These are phyloP conservation scores for Colletotrichum liaoningense DNA, from an alignment of 2,329 filamentous ascomycete genomes.

Conservation along the genomic window DNA sequence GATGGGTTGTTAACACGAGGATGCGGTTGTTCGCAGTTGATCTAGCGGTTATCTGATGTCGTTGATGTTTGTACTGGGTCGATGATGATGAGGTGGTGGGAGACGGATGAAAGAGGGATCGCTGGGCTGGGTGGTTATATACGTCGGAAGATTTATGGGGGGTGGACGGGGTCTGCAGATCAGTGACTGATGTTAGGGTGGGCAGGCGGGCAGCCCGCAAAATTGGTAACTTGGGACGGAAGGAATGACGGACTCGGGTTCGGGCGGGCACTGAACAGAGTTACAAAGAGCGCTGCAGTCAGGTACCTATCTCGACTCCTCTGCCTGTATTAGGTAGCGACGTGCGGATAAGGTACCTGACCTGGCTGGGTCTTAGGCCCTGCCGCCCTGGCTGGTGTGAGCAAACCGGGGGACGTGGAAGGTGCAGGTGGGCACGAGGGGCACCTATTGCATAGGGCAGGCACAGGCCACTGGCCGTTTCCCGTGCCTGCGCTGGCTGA, in stretches of 20 bases:
- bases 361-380: too few relatives aligned
- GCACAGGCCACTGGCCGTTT: background rate
- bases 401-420: background rate
- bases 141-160: constrained; percentile 36
- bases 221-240: constrained; percentile 20
- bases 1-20: background rate
- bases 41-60: background rate
- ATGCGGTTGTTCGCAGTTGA: background rate
- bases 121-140: constrained; percentile 27
- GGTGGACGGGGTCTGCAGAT: constrained; percentile 30
- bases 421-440: background rate
- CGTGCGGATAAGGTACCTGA: too few relatives aligned
- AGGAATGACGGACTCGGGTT: constrained; percentile 34
- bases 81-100: constrained; percentile 34
- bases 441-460: background rate
- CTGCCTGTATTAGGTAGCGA: constrained; percentile 15
- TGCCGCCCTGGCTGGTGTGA: background rate
- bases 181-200: constrained; percentile 24
- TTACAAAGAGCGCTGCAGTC: background rate
- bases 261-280: background rate
- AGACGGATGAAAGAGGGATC: constrained; percentile 33
- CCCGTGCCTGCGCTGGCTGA: background rate
- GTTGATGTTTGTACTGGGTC: constrained; percentile 28
- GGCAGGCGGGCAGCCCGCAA: background rate
- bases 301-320: background rate